These are phyloP conservation scores for Casaregolazyma lundiana DNA, from an alignment of 1,139 yeast genomes.

Conservation along the genomic window DNA sequence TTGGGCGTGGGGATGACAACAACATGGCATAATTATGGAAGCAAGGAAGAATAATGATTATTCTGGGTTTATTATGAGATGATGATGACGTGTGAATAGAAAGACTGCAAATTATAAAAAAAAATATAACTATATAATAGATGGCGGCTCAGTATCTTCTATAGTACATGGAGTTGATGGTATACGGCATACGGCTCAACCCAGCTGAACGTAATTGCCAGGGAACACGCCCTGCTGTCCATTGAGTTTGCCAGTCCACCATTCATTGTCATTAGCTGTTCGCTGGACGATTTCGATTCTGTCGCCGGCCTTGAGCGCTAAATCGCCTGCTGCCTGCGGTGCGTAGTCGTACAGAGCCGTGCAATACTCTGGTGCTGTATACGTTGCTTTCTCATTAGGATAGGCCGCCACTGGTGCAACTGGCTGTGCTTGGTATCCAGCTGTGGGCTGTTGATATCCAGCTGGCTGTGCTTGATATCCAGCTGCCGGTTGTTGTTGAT, in stretches of 20 bases:
- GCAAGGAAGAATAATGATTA: too few species aligned
- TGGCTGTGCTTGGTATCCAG: slow-evolving; percentile 14
- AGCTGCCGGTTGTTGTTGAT: too few species aligned
- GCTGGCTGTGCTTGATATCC: slow-evolving; percentile 21
- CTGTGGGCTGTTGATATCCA: slow-evolving; percentile 17
- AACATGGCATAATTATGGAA: too few species aligned
- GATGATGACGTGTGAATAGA: too few species aligned
- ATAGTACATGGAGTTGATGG: too few species aligned
- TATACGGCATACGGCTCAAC: slow-evolving; percentile 19
- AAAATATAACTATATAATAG: too few species aligned
- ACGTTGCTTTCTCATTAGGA: slow-evolving; percentile 39
- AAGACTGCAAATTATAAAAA: too few species aligned
- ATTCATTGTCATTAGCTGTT: slow-evolving; percentile 80
- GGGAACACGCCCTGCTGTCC: slow-evolving; percentile 92
- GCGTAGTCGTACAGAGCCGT: slow-evolving; percentile 73
- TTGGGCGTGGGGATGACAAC: too few species aligned
- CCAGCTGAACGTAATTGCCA: slow-evolving; percentile 86
- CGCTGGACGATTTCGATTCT: slow-evolving; percentile 77
- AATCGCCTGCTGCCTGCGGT: slow-evolving; percentile 87
- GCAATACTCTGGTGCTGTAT: slow-evolving; percentile 46
- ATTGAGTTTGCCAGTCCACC: slow-evolving; percentile 96
- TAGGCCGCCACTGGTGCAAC: slow-evolving; percentile 22
- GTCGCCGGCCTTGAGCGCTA: slow-evolving; percentile 83
- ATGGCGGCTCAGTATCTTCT: too few species aligned
- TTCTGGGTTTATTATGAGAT: too few species aligned